Evolutionary conservation across 208 protist species (phyloP), one percentile per base, ranked within the genome.

Genomic region (Wallacemonas sp.): DNA sequence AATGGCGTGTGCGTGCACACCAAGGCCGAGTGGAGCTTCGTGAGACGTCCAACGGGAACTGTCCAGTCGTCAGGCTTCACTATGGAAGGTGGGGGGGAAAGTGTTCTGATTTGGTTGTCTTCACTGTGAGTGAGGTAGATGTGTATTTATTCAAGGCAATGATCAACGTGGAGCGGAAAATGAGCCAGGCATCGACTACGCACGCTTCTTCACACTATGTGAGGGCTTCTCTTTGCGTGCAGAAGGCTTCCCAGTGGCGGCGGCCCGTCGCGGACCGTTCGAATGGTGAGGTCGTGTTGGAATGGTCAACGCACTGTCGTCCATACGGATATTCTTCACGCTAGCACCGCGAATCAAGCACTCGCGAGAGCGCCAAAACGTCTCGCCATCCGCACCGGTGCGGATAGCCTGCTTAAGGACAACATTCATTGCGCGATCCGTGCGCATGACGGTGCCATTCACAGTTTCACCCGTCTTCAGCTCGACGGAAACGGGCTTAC

Each of bases 391-490:
- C 1, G 79, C 70, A 15, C 64, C 61, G 36, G 85, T 92, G 30
- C 86, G 79, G 34, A 87, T 90, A 66, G 67, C 79, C 49, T 93
- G 79, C 67, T 89, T 90, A 5, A 95, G 60, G 1, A 95, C 80
- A 26, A 95, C 66, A 62, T 95, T 95, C 90, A 95, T 95, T 1
- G 80, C 73, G 19, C 84, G 49, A 67, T 95, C 90, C 0, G 82
- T 82, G 28, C 80, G 76, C 84, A 91, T 82, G 1, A 95, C 82
- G 17, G 67, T 86, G 30, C 90, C 90, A 62, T 95, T 95, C 22
- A 95, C 68, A 3, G 83, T 91, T 51, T 93, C 82, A 9, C 86
- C 84, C 38, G 75, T 77, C 1, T 56, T 24, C 12, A 95, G 74
- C 41, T 95, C 86, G 58, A 93, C 75, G 3, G 85, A 91, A 19